These are phyloP conservation scores for Coemansia sp. DNA, from an alignment of 192 early-diverging fungal genomes.

Conservation along the genomic window DNA sequence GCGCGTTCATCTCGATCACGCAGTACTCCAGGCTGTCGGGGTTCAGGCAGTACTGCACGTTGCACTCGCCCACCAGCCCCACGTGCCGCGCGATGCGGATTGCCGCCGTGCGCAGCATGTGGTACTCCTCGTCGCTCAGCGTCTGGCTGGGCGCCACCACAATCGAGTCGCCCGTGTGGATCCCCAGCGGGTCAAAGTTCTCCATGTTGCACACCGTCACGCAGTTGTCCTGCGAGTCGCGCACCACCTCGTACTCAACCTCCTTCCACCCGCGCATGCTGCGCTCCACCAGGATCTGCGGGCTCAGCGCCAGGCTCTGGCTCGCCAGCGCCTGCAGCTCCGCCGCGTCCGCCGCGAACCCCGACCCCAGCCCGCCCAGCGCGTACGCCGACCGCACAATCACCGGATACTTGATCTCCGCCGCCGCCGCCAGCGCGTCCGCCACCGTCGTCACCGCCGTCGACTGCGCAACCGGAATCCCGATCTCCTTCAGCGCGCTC, in stretches of 20 bases:
- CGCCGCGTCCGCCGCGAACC: constrained; percentile 74
- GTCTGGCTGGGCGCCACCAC: constrained; percentile 97
- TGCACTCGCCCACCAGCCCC: constrained; percentile 98
- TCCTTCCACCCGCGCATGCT: constrained; percentile 99
- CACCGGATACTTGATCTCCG: constrained; percentile 85
- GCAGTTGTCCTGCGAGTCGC: constrained; percentile 95
- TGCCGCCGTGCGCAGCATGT: constrained; percentile 91
- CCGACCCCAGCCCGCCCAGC: constrained; percentile 95
- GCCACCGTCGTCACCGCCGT: constrained; percentile 82
- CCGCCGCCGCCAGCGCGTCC: constrained; percentile 80
- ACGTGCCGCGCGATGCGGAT: constrained; percentile 94
- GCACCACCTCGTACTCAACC: constrained; percentile 98
- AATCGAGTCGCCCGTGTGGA: constrained; percentile 99
- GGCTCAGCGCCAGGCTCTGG: constrained; percentile 80
- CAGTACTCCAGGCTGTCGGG: constrained; percentile 82
- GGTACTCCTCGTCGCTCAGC: constrained; percentile 92
- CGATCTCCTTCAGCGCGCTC: constrained; percentile 72
- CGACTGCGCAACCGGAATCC: constrained; percentile 84
- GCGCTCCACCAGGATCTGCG: constrained; percentile 91
- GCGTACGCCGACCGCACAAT: constrained; percentile 94
- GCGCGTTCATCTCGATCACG: constrained; percentile 98
- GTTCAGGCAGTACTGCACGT: constrained; percentile 95
- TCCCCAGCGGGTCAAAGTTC: constrained; percentile 98
- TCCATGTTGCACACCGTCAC: constrained; percentile 99
- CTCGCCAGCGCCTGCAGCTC: constrained; percentile 76